Conservation (phyloP, 164 flowering plant genomes). For the Piper longum region DNA sequence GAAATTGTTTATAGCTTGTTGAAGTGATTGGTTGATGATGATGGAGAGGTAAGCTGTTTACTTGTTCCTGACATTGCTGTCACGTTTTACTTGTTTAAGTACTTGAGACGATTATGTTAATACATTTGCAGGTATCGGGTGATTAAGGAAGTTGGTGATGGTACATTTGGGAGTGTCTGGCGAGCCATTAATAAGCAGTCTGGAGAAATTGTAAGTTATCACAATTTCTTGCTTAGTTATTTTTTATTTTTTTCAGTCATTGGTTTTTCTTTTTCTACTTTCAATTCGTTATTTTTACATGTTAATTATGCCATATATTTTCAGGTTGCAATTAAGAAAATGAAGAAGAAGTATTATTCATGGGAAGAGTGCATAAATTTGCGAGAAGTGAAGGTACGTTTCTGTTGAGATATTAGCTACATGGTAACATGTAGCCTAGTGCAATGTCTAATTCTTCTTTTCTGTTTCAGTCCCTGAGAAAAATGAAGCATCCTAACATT, state of each 20-base stretch:
- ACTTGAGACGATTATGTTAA: background rate
- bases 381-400: slow-evolving; percentile 89
- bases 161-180: slow-evolving; percentile 96
- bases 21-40: slow-evolving; percentile 11
- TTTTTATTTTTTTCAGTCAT: background rate
- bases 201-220: slow-evolving; percentile 77
- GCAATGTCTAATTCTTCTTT: background rate
- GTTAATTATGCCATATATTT: background rate
- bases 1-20: slow-evolving; percentile 15
- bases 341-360: slow-evolving; percentile 89
- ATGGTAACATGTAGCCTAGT: background rate
- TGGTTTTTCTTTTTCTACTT: background rate
- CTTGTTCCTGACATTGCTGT: background rate
- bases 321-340: slow-evolving; percentile 92
- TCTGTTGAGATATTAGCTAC: background rate
- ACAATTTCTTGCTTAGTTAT: background rate
- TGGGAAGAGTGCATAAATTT: slow-evolving; percentile 98
- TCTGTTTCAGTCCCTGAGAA: slow-evolving; percentile 64
- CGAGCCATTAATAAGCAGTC: slow-evolving; percentile 77
- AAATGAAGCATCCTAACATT: slow-evolving; percentile 88
- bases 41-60: slow-evolving; percentile 67
- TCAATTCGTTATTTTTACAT: too few relatives aligned
- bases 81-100: too few relatives aligned
- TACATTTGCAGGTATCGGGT: slow-evolving; percentile 57
- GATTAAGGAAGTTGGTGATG: slow-evolving; percentile 97